phyloP scores from a whole-genome alignment of 1,284 basidiomycete species.

The Blastosporella zonata region DNA sequence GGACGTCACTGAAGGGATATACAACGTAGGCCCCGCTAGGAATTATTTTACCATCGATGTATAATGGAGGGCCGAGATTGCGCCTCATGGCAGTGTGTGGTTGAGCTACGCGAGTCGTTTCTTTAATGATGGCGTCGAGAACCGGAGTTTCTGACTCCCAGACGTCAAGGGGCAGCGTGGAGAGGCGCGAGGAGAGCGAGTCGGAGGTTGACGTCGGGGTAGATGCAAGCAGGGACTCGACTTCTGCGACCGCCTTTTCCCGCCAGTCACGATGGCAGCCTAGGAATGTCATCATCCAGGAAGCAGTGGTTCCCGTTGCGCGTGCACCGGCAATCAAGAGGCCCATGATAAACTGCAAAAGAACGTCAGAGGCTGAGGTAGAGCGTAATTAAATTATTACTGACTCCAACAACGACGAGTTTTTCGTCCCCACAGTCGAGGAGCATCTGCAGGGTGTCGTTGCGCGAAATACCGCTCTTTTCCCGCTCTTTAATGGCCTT shows the following conservation, averaged over 20 bases:
- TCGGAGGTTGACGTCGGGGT: conserved; percentile 28
- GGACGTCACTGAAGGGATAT: conserved; percentile 75
- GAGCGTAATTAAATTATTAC: conserved; percentile 26
- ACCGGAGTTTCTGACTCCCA: conserved; percentile 69
- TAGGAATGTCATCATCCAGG: conserved; percentile 69
- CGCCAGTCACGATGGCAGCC: conserved; percentile 64
- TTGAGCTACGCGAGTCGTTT: conserved; percentile 72
- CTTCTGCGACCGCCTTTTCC: conserved; percentile 50
- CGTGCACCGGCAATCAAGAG: conserved; percentile 70
- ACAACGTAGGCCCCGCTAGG: conserved; percentile 69
- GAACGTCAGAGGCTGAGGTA: conserved; percentile 18
- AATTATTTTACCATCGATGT: conserved; percentile 61
- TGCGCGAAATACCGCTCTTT: conserved; percentile 48
- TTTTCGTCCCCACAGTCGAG: conserved; percentile 65
- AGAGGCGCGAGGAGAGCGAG: conserved; percentile 46
- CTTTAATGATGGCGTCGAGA: conserved; percentile 66
- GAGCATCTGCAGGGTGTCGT: conserved; percentile 71
- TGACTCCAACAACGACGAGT: conserved; percentile 63
- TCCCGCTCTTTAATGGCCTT: conserved; percentile 52
- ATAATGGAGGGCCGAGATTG: conserved; percentile 64
- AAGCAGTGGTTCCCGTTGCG: conserved; percentile 72
- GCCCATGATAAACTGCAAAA: conserved; percentile 71
- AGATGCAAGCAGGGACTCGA: conserved; percentile 58
- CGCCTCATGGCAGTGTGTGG: conserved; percentile 75
- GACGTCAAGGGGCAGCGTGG: conserved; percentile 58